Conservation (phyloP, 192 early-diverging fungal genomes). For the Rhizoclosmatium sp. region DNA sequence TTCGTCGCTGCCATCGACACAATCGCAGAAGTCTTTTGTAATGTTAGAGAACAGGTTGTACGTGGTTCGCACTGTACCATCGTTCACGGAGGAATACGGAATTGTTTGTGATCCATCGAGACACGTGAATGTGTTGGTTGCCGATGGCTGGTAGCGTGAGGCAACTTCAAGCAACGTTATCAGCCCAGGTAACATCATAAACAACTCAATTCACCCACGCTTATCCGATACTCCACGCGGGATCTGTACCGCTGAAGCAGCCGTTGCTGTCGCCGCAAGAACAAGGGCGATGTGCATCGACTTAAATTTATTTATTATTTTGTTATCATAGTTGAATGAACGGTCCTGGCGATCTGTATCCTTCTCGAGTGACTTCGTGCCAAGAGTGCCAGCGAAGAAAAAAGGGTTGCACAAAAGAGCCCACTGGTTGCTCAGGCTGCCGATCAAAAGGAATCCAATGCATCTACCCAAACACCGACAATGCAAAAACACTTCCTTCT, state of each 20-base stretch:
- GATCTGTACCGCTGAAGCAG: background rate
- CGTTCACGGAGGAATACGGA: constrained; percentile 76
- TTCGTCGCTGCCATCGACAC: constrained; percentile 91
- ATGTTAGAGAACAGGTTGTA: background rate
- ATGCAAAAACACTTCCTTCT: too few relatives aligned
- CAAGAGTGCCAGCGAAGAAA: too few relatives aligned
- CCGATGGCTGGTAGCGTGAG: background rate
- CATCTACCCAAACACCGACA: too few relatives aligned
- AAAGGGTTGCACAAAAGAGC: too few relatives aligned
- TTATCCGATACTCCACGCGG: constrained; percentile 18
- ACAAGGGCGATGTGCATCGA: background rate
- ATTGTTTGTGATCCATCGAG: constrained; percentile 75
- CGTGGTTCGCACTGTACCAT: background rate
- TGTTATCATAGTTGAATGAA: background rate
- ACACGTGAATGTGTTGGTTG: constrained; percentile 52
- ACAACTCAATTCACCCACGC: background rate
- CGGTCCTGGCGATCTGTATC: too few relatives aligned
- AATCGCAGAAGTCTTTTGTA: constrained; percentile 89
- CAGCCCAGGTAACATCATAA: background rate
- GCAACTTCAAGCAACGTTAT: background rate
- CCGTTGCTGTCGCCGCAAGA: background rate
- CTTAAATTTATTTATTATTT: background rate
- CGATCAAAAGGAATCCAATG: too few relatives aligned
- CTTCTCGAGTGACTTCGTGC: too few relatives aligned
- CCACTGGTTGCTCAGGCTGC: too few relatives aligned